Evolutionary conservation across 495 filamentous ascomycete species (phyloP), one percentile per base, ranked within the genome.

Genomic region (Thermothielavioides terrestris): DNA sequence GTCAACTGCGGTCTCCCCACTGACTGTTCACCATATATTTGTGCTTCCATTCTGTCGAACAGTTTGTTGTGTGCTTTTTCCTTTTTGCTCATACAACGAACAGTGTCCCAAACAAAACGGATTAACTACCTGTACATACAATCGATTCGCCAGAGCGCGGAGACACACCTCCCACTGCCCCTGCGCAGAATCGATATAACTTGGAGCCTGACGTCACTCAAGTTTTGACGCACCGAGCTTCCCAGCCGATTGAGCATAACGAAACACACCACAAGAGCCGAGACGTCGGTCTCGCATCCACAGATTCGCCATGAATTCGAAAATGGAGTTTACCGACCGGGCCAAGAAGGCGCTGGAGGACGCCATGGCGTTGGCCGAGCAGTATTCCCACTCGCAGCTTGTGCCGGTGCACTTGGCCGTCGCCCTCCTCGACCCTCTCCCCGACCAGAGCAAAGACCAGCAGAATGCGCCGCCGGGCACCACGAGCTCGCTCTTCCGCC

Each of bases 371-470:
- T 77, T 95, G 48, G 87, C 90, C 44, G 79, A 86, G 61, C 81
- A 89, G 73, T 91, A 96, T 58, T 80, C 84, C 6, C 92, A 97
- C 70, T 80, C 88, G 10, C 92, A 98, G 68, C 77, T 95, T 50
- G 69, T 86, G 46, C 92, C 92, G 10, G 61, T 95, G 36, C 92
- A 98, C 66, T 77, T 98, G 31, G 90, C 88, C 23, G 83, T 94
- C 41, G 76, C 89, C 9, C 82, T 98, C 17, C 78, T 96, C 60
- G 89, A 95, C 44, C 91, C 91, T 15, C 77, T 77, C 46, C 72
- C 80, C 32, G 88, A 94, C 59, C 82, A 78, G 46, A 84, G 79
- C 26, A 82, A 86, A 65, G 86, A 87, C 57, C 85, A 81, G 61
- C 84, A 83, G 59, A 79, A 79, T 47, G 65, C 68, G 26, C 65